These are phyloP conservation scores for Aspergillus kassunensis DNA, from an alignment of 495 filamentous ascomycete genomes.

Conservation along the genomic window DNA sequence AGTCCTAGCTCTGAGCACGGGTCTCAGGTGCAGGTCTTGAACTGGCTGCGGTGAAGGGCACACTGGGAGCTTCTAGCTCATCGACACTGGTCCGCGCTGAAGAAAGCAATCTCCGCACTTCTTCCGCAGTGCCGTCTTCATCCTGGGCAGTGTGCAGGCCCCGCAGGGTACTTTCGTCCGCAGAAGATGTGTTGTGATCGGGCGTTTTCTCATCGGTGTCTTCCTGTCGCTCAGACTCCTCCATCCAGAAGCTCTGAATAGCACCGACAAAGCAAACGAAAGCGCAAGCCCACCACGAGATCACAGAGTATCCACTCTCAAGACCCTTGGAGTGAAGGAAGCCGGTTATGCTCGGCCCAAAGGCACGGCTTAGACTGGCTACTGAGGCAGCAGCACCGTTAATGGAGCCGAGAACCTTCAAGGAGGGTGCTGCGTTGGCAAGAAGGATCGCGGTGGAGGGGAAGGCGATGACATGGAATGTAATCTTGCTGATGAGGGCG, in stretches of 20 bases:
- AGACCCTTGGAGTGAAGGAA: slow-evolving; percentile 78
- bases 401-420: slow-evolving; percentile 78
- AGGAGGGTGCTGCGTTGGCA: slow-evolving; percentile 75
- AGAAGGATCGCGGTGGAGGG: slow-evolving; percentile 82
- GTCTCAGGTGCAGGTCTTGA: slow-evolving; percentile 11
- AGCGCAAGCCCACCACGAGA: slow-evolving; percentile 89
- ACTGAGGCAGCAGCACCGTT: slow-evolving; percentile 91
- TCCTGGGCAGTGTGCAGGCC: slow-evolving; percentile 18
- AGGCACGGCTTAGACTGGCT: slow-evolving; percentile 79
- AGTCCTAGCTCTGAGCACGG: background rate
- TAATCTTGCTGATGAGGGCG: slow-evolving; percentile 83
- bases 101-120: slow-evolving; percentile 41
- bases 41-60: slow-evolving; percentile 20
- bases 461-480: slow-evolving; percentile 78
- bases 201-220: slow-evolving; percentile 27
- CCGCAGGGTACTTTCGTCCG: slow-evolving; percentile 15
- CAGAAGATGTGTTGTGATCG: slow-evolving; percentile 8
- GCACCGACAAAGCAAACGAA: slow-evolving; percentile 72
- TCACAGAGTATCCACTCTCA: slow-evolving; percentile 70
- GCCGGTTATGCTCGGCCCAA: slow-evolving; percentile 86
- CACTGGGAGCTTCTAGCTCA: slow-evolving; percentile 30
- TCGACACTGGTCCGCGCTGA: slow-evolving; percentile 39
- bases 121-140: slow-evolving; percentile 27
- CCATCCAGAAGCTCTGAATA: slow-evolving; percentile 51
- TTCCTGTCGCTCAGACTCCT: slow-evolving; percentile 36